A percentile compares a stretch with the other conserved stretches of the same genome.
These are phyloP conservation scores for Starmera quercuum DNA, from an alignment of 805 yeast genomes.

Conservation along the genomic window DNA sequence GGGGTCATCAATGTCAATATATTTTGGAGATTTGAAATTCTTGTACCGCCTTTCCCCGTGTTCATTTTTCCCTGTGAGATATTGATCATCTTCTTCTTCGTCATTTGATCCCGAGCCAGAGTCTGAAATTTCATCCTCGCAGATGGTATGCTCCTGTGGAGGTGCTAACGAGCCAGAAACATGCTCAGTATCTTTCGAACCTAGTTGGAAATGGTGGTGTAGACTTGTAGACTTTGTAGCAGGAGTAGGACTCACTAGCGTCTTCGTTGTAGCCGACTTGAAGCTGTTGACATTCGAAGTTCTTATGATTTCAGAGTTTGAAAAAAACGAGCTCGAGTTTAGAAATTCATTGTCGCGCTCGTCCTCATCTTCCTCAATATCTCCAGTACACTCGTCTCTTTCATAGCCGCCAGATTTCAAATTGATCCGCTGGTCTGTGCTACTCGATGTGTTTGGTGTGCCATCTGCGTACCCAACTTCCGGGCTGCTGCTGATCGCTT, in stretches of 20 bases:
- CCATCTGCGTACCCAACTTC: too few species aligned
- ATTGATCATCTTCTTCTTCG: slow-evolving; percentile 11
- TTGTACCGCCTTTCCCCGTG: not conserved
- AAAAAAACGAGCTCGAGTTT: slow-evolving; percentile 19
- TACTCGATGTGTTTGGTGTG: too few species aligned
- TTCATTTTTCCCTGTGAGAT: not conserved
- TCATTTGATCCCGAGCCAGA: slow-evolving; percentile 2
- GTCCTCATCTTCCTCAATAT: too few species aligned
- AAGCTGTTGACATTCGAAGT: slow-evolving; percentile 6
- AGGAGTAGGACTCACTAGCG: slow-evolving; percentile 15
- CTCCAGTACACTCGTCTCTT: too few species aligned
- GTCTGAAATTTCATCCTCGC: not conserved
- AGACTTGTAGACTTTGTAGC: not conserved
- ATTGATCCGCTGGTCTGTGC: too few species aligned
- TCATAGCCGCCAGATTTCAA: too few species aligned
- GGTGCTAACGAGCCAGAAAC: not conserved
- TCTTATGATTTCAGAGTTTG: slow-evolving; percentile 19
- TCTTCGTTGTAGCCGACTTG: slow-evolving; percentile 1
- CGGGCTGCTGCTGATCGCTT: too few species aligned
- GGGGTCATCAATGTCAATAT: slow-evolving; percentile 20
- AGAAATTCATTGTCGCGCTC: slow-evolving; percentile 18
- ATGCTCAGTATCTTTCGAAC: slow-evolving; percentile 3
- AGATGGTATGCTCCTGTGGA: not conserved
- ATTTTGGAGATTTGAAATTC: slow-evolving; percentile 3
- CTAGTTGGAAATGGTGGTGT: slow-evolving; percentile 11